Evolutionary conservation across 768 basidiomycete genomes (phyloP), one percentile per base, ranked within the genome.

Genomic region (Termitomyces sp.): DNA sequence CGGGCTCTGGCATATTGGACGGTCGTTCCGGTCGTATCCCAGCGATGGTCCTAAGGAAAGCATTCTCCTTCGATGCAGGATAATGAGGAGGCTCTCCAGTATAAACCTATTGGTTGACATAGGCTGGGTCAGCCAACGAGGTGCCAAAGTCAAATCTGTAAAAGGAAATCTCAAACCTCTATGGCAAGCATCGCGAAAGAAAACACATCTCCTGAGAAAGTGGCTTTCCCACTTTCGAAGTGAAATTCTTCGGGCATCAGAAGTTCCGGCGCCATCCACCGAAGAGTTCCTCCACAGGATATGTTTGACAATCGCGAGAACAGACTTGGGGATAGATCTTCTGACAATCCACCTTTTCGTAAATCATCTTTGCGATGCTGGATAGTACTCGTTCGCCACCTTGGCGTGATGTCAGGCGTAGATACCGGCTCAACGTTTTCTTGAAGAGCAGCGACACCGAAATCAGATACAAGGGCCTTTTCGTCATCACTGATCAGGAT

Each of bases 181-280:
- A 61, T 48, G 3, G 53, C 49, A n/a, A 61, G 32, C 70, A 70
- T 70, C 0, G 63, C 67, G 40, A 69, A 64, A 1, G 68, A 66
- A 30, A 65, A 72, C 1, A 72, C 59, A 53, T 72, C 70, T 42
- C 69, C 70, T 27, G 56, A 32, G 34, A 65, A 64, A 9, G 70
- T 70, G 3, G 66, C 56, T 40, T 52, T 54, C 0, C 63, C 58
- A 14, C 34, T 55, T 10, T 34, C 6, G 3, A 41, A 27, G 8
- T 58, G 56, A 41, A 51, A 65, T 0, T 28, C 48, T 11, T 64
- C 62, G 4, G 68, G 62, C 0, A 59, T 19, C 1, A 70, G 54
- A 5, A 61, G 62, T 37, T 72, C 69, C 0, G 70, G 69, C 0
- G 68, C 65, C 67, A 68, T 70, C 70, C 67, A 72, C 21, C 65